Percentiles rank a stretch among this genome's conserved stretches.
phyloP scores from a whole-genome alignment of 2,329 filamentous ascomycete species.

The Lanzia echinophila region DNA sequence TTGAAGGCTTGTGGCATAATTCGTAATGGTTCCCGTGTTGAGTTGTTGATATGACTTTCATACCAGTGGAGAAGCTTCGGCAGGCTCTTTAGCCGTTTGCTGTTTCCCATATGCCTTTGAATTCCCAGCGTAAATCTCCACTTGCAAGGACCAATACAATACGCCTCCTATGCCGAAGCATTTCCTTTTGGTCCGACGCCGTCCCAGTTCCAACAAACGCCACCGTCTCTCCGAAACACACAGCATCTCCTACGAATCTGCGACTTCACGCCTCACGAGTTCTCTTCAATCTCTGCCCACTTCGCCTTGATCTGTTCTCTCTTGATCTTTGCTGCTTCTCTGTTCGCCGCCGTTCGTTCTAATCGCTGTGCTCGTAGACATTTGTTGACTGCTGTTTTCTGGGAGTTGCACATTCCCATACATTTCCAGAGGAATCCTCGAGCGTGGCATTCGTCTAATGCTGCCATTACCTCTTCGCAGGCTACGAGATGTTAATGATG shows the following conservation, averaged over 20 bases:
- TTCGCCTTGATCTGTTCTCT: slow-evolving; percentile 66
- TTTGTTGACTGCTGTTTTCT: slow-evolving; percentile 76
- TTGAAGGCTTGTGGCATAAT: not conserved
- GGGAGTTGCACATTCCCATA: slow-evolving; percentile 80
- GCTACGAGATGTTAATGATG: slow-evolving; percentile 45
- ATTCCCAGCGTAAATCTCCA: too few relatives aligned
- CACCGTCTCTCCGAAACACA: not conserved
- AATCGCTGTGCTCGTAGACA: slow-evolving; percentile 77
- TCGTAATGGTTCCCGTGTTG: not conserved
- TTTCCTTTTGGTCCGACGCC: not conserved
- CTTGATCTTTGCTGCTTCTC: slow-evolving; percentile 62
- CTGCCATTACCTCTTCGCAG: slow-evolving; percentile 89
- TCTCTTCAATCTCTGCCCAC: slow-evolving; percentile 73
- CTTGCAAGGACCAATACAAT: too few relatives aligned
- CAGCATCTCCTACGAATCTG: not conserved
- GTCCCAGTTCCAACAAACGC: not conserved
- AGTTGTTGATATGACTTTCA: too few relatives aligned
- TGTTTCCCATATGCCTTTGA: too few relatives aligned
- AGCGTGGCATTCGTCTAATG: slow-evolving; percentile 92
- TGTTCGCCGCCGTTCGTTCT: slow-evolving; percentile 71
- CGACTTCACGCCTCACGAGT: slow-evolving; percentile 40
- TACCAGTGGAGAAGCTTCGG: too few relatives aligned
- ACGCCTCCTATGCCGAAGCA: too few relatives aligned
- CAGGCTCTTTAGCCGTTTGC: too few relatives aligned
- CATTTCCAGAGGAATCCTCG: slow-evolving; percentile 89